Percentiles rank a stretch among this genome's conserved stretches.
phyloP scores from a whole-genome alignment of 805 yeast genomes.

The Teunomyces stri region DNA sequence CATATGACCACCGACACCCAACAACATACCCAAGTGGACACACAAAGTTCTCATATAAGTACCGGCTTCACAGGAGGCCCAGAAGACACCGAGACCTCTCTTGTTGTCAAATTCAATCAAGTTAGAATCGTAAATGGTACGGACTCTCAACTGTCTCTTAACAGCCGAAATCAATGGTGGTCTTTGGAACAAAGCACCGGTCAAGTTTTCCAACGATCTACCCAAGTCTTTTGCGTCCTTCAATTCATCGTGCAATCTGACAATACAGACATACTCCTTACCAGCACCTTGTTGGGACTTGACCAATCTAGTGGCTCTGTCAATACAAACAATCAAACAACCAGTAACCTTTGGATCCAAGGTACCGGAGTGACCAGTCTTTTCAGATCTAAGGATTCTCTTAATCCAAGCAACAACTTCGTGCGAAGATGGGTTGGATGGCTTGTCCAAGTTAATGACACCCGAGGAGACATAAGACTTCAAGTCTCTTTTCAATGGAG shows the following conservation, averaged over 20 bases:
- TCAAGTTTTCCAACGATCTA: slow-evolving; percentile 85
- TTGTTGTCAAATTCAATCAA: slow-evolving; percentile 95
- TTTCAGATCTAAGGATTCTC: slow-evolving; percentile 90
- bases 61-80: slow-evolving; percentile 99
- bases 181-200: slow-evolving; percentile 98
- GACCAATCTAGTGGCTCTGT: slow-evolving; percentile 96
- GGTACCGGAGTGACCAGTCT: slow-evolving; percentile 99
- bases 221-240: slow-evolving; percentile 87
- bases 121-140: slow-evolving; percentile 96
- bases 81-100: slow-evolving; percentile 94
- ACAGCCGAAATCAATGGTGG: slow-evolving; percentile 99
- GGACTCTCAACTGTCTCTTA: slow-evolving; percentile 96
- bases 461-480: slow-evolving; percentile 89
- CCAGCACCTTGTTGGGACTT: slow-evolving; percentile 99
- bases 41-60: slow-evolving; percentile 99
- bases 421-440: slow-evolving; percentile 97
- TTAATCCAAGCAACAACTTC: slow-evolving; percentile 99
- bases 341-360: slow-evolving; percentile 99
- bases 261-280: slow-evolving; percentile 98
- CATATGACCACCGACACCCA: slow-evolving; percentile 99
- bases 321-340: slow-evolving; percentile 96
- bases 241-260: slow-evolving; percentile 89
- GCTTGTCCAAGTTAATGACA: slow-evolving; percentile 95
- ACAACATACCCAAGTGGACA: slow-evolving; percentile 97
- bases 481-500: slow-evolving; percentile 92